phyloP scores from a whole-genome alignment of 805 yeast species.

The Tetrapisispora phaffii region DNA sequence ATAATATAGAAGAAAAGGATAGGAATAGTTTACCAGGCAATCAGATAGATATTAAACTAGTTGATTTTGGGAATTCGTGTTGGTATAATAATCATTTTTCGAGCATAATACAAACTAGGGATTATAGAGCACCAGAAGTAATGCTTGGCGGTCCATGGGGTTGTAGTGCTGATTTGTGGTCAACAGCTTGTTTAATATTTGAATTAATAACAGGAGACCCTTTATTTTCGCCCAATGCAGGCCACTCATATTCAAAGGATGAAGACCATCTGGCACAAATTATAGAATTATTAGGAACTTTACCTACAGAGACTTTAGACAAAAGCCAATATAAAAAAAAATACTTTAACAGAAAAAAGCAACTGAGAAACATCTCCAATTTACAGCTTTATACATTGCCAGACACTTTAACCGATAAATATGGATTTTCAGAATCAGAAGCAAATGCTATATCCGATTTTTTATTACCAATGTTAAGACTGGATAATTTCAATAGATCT shows the following conservation, averaged over 20 bases:
- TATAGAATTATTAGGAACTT: conserved; percentile 65
- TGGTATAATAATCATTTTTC: conserved; percentile 74
- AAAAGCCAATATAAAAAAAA: conserved; percentile 52
- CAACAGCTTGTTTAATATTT: conserved; percentile 79
- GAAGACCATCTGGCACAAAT: conserved; percentile 97
- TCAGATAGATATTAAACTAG: conserved; percentile 70
- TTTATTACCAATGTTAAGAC: conserved; percentile 68
- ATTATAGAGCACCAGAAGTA: conserved; percentile 86
- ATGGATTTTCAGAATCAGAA: conserved; percentile 56
- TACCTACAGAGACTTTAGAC: conserved; percentile 51
- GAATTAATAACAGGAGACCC: conserved; percentile 92
- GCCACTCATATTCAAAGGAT: conserved; percentile 70
- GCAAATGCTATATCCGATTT: conserved; percentile 70
- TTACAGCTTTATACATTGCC: conserved; percentile 82
- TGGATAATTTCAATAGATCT: conserved; percentile 75
- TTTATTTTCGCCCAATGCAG: conserved; percentile 75
- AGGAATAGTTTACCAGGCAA: not conserved
- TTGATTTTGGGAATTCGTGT: conserved; percentile 89
- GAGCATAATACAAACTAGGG: conserved; percentile 83
- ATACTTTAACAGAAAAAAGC: conserved; percentile 57
- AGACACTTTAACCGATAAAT: conserved; percentile 76
- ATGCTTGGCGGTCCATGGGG: conserved; percentile 86
- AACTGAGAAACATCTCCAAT: conserved; percentile 66
- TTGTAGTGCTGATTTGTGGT: conserved; percentile 90
- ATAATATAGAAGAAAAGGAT: not conserved